phyloP scores from a whole-genome alignment of 306 rosid genomes.

The Inga leiocalycina region DNA sequence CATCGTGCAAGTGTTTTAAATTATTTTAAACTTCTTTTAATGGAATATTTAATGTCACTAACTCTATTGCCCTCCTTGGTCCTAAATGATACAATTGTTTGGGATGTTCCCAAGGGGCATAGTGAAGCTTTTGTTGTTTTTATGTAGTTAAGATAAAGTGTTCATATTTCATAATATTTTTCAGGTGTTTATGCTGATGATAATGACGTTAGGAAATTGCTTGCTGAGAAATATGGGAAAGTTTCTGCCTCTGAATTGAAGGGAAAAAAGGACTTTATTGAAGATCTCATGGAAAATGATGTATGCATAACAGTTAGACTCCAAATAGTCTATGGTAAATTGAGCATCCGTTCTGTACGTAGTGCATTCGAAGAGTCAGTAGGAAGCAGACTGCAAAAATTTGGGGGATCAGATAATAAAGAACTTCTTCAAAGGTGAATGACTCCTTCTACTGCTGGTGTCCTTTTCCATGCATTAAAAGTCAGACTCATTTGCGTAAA shows the following conservation, averaged over 20 bases:
- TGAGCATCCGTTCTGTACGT: conserved; percentile 87
- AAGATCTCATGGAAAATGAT: conserved; percentile 76
- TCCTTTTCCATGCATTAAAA: neutral
- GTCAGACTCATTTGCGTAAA: neutral
- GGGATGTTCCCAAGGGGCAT: neutral
- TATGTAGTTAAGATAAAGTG: neutral
- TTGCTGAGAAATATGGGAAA: conserved; percentile 65
- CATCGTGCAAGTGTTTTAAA: neutral
- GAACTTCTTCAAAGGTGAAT: conserved; percentile 85
- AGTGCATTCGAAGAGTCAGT: conserved; percentile 89
- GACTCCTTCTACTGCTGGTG: conserved; percentile 14
- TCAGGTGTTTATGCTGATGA: conserved; percentile 85
- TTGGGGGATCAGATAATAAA: conserved; percentile 68
- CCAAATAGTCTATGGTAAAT: conserved; percentile 77
- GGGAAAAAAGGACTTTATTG: conserved; percentile 61
- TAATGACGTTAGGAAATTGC: conserved; percentile 52
- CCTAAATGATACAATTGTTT: neutral
- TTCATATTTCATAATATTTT: conserved; percentile 17
- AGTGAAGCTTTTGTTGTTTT: conserved; percentile 2
- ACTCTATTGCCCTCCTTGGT: neutral
- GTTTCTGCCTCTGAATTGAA: conserved; percentile 52
- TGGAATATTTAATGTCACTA: neutral
- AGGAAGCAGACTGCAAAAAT: conserved; percentile 73
- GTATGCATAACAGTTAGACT: conserved; percentile 79
- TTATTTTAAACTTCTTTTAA: neutral